Evolutionary conservation across 257 asterid species (phyloP).

Genomic region (Nemophila menziesii): DNA sequence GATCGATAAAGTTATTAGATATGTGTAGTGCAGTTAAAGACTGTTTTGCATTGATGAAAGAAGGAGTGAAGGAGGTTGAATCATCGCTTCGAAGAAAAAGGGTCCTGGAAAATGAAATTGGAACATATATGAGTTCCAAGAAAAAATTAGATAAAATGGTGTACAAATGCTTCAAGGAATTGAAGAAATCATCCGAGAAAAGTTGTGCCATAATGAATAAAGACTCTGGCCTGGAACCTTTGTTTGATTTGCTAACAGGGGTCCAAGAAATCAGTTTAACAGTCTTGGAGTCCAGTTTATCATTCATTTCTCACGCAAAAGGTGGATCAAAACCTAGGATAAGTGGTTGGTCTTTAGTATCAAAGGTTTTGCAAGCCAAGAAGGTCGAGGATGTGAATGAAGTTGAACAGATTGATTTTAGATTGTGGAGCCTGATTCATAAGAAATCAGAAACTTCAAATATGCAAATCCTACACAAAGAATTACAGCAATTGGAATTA

Average conservation of each 20-base stretch:
- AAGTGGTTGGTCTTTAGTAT: conserved; percentile 19
- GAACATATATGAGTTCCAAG: conserved; percentile 14
- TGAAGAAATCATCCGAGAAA: conserved; percentile 10
- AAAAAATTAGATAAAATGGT: conserved; percentile 14
- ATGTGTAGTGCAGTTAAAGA: conserved; percentile 20
- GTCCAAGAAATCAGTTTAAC: conserved; percentile 12
- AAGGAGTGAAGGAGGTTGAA: conserved; percentile 21
- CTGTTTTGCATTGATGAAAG: conserved; percentile 16
- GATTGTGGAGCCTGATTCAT: conserved; percentile 7
- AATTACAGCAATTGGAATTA: conserved; percentile 11
- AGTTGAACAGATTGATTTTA: conserved; percentile 2
- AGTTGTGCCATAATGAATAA: not conserved
- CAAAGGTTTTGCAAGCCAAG: conserved; percentile 17
- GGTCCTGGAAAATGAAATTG: conserved; percentile 5
- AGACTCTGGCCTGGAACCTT: not conserved
- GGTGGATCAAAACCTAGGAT: conserved; percentile 12
- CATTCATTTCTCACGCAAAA: conserved; percentile 17
- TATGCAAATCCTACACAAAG: conserved; percentile 6
- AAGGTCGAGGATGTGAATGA: conserved; percentile 1
- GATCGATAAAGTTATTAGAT: conserved; percentile 21
- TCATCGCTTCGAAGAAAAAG: conserved; percentile 25
- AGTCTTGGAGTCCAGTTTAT: conserved; percentile 14
- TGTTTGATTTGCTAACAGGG: conserved; percentile 12
- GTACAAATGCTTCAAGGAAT: conserved; percentile 16
- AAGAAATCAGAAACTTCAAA: conserved; percentile 4